Evolutionary conservation across 257 asterid species (phyloP).

Genomic region (Echites panduratus): DNA sequence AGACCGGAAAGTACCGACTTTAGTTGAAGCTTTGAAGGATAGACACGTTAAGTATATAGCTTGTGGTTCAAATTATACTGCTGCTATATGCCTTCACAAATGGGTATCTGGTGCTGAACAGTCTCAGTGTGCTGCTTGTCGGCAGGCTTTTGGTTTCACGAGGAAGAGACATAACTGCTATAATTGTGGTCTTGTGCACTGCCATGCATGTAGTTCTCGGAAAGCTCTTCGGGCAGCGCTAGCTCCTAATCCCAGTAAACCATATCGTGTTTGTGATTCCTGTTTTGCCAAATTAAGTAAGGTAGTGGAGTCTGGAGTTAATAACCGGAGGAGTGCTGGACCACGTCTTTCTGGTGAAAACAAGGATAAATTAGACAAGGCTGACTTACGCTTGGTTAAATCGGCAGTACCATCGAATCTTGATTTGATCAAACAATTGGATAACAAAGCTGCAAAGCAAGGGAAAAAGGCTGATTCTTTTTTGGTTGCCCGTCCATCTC

Average conservation of each 20-base stretch:
- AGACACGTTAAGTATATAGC: constrained; percentile 77
- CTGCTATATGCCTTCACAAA: constrained; percentile 79
- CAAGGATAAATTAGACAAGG: constrained; percentile 78
- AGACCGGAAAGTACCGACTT: constrained; percentile 69
- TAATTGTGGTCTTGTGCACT: constrained; percentile 92
- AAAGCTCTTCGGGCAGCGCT: constrained; percentile 76
- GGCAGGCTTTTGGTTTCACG: constrained; percentile 93
- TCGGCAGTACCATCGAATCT: constrained; percentile 53
- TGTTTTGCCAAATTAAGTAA: constrained; percentile 76
- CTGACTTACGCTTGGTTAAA: constrained; percentile 64
- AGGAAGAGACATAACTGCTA: constrained; percentile 93
- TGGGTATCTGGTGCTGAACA: constrained; percentile 94
- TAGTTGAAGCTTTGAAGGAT: constrained; percentile 78
- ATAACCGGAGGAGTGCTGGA: constrained; percentile 57
- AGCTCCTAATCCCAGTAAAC: constrained; percentile 93
- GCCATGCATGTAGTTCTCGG: constrained; percentile 88
- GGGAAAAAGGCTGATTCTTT: constrained; percentile 70
- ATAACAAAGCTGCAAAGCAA: constrained; percentile 79
- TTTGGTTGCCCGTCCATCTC: constrained; percentile 72
- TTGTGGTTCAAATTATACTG: constrained; percentile 86
- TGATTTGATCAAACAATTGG: constrained; percentile 78
- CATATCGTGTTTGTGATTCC: constrained; percentile 89
- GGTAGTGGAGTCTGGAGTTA: constrained; percentile 61
- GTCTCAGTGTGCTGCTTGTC: constrained; percentile 87
- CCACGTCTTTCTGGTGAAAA: constrained; percentile 84